Evolutionary conservation across 495 filamentous ascomycete genomes (phyloP).

Genomic region (Glonium stellatum): DNA sequence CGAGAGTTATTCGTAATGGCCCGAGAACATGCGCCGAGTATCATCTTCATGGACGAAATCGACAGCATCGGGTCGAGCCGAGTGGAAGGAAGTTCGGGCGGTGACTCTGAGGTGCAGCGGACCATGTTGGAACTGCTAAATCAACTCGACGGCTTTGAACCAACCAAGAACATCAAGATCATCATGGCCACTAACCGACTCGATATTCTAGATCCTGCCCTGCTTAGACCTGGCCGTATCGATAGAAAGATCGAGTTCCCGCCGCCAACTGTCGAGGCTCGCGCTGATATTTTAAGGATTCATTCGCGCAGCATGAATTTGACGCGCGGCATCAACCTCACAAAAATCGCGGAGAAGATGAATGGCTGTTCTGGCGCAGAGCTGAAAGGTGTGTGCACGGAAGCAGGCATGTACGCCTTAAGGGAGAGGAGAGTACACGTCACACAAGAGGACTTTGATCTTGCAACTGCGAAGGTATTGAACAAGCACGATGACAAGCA

Average conservation of each 20-base stretch:
- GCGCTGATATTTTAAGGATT: conserved; percentile 95
- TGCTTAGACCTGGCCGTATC: conserved; percentile 90
- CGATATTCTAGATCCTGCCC: conserved; percentile 91
- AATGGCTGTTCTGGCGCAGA: conserved; percentile 96
- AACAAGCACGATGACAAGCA: conserved; percentile 99
- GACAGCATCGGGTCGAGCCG: conserved; percentile 96
- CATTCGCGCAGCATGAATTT: conserved; percentile 97
- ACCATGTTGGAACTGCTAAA: conserved; percentile 99
- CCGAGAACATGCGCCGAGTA: conserved; percentile 95
- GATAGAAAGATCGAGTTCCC: conserved; percentile 99
- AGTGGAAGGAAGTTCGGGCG: conserved; percentile 88
- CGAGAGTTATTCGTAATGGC: conserved; percentile 99
- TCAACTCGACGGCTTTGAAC: conserved; percentile 97
- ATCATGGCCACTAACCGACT: conserved; percentile 99
- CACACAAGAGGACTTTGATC: conserved; percentile 98
- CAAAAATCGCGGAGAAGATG: conserved; percentile 99
- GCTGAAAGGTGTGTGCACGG: conserved; percentile 93
- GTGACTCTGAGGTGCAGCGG: conserved; percentile 97
- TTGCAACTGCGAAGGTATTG: conserved; percentile 97
- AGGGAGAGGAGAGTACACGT: conserved; percentile 94
- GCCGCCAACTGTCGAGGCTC: conserved; percentile 91
- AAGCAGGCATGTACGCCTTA: conserved; percentile 95
- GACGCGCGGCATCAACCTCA: conserved; percentile 93
- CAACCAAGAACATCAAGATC: conserved; percentile 99
- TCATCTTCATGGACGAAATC: conserved; percentile 99